phyloP scores from a whole-genome alignment of 345 rosid genomes.

The Murraya paniculata region DNA sequence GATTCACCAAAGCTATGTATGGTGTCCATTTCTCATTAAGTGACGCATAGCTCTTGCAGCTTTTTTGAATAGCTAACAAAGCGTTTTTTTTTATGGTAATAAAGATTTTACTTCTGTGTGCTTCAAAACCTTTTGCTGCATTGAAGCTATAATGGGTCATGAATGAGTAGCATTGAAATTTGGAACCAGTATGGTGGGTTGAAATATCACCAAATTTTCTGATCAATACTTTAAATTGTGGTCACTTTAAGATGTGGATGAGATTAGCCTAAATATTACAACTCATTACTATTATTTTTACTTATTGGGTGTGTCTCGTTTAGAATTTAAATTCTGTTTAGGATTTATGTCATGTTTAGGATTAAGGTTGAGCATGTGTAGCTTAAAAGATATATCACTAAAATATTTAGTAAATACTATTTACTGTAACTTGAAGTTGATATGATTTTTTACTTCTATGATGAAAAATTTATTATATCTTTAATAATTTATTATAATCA shows the following conservation, averaged over 20 bases:
- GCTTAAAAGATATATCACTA: no score
- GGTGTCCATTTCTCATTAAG: conserved; percentile 3
- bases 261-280: neutral
- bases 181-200: neutral
- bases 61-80: neutral
- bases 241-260: neutral
- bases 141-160: neutral
- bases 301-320: neutral
- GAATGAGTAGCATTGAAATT: neutral
- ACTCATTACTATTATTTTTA: neutral
- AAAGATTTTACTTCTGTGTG: neutral
- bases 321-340: no score
- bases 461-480: no score
- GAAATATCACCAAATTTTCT: neutral
- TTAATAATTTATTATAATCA: no score
- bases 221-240: neutral
- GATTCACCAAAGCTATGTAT: neutral
- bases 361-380: no score
- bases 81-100: neutral
- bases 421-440: no score
- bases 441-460: no score
- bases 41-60: neutral
- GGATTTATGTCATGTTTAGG: no score
- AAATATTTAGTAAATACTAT: no score
- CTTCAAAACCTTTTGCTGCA: neutral